A percentile compares a stretch with the other conserved stretches of the same genome.
Conservation (phyloP, 805 yeast genomes). For the Cyberlindnera xylosilytica region DNA sequence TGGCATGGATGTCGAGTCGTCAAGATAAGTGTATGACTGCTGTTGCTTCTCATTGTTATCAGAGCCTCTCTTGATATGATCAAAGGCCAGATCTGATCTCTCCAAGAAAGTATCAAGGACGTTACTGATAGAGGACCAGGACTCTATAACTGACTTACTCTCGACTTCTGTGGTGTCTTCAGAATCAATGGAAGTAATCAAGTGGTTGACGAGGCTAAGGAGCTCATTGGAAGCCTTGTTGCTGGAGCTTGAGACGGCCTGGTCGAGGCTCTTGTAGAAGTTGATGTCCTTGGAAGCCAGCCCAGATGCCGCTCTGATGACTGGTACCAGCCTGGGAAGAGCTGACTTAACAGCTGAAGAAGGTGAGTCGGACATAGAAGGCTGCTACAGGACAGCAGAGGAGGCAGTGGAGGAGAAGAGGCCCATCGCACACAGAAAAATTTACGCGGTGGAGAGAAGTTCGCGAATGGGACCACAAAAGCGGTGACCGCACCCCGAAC, state of each 20-base stretch:
- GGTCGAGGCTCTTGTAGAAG: constrained; percentile 65
- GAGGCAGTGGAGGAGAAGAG: no score
- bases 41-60: constrained; percentile 9
- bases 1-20: constrained; percentile 34
- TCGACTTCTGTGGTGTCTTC: constrained; percentile 25
- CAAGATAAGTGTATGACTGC: constrained; percentile 43
- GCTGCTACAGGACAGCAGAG: neutral
- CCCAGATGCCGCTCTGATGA: constrained; percentile 65
- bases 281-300: constrained; percentile 78
- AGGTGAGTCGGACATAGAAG: neutral
- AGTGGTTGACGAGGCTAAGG: constrained; percentile 42
- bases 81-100: constrained; percentile 68
- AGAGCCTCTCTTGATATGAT: constrained; percentile 31
- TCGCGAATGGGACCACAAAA: neutral
- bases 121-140: constrained; percentile 63
- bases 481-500: no score
- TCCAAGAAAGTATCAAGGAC: constrained; percentile 72
- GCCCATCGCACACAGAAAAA: no score
- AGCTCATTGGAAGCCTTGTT: constrained; percentile 40
- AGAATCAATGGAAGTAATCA: constrained; percentile 36
- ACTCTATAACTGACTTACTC: constrained; percentile 43
- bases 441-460: no score
- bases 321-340: constrained; percentile 48
- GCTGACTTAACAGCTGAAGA: constrained; percentile 3
- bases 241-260: constrained; percentile 37